Conservation (phyloP, 2,329 filamentous ascomycete genomes). For the Verticillium tricorpus region DNA sequence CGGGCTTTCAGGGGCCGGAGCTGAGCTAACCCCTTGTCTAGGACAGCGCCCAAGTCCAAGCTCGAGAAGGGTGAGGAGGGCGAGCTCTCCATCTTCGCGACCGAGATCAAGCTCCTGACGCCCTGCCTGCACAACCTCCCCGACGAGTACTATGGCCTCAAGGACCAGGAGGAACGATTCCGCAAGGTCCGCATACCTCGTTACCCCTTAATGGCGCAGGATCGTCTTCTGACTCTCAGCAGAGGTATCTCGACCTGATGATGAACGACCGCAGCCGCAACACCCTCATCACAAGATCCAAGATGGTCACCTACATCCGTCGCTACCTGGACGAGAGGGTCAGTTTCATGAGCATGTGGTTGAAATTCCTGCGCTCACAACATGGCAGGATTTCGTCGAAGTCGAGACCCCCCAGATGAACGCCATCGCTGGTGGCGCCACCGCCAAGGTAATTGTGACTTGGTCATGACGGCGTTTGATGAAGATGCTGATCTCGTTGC, state of each 20-base stretch:
- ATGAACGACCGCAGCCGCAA: slow-evolving; percentile 88
- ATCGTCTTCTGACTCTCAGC: neutral
- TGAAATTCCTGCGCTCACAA: no score
- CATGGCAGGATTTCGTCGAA: slow-evolving; percentile 69
- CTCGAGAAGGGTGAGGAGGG: slow-evolving; percentile 73
- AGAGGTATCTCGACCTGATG: slow-evolving; percentile 86
- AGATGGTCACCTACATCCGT: slow-evolving; percentile 85
- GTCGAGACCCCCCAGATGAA: slow-evolving; percentile 99
- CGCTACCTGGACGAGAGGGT: slow-evolving; percentile 74
- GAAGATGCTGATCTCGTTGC: neutral
- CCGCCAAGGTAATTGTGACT: slow-evolving; percentile 54
- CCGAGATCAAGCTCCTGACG: slow-evolving; percentile 77
- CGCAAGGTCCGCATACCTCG: slow-evolving; percentile 50
- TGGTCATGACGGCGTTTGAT: neutral
- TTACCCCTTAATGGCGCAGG: neutral
- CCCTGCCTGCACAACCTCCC: slow-evolving; percentile 91
- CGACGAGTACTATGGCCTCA: slow-evolving; percentile 88
- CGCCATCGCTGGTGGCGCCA: slow-evolving; percentile 89
- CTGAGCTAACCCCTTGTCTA: neutral
- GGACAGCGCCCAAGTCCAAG: slow-evolving; percentile 88
- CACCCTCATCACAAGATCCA: slow-evolving; percentile 78
- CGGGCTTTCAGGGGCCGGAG: no score
- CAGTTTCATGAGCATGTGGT: neutral
- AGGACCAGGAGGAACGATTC: slow-evolving; percentile 90
- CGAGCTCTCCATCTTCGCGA: slow-evolving; percentile 90